Evolutionary conservation across 1,284 basidiomycete species (phyloP), one percentile per base, ranked within the genome.

Genomic region (Porodaedalea pini): DNA sequence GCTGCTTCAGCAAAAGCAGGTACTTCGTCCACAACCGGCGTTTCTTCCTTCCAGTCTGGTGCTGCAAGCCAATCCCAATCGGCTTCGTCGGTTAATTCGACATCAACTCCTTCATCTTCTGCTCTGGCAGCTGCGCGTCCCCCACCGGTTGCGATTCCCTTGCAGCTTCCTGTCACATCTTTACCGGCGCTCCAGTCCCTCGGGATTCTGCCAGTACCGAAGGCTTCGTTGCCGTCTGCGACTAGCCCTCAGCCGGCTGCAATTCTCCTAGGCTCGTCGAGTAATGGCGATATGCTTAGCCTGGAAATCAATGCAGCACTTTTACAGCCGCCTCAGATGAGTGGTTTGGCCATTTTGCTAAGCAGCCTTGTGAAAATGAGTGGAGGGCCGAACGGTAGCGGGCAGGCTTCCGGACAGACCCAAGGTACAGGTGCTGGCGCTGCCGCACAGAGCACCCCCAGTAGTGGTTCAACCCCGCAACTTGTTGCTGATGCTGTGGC

Each of bases 301-400:
- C 71, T 90, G 57, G 88, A 90, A 62, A 86, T 90, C 65, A 89
- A 90, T 61, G 80, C 89, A 23, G 82, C 82, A 13, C 69, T 84
- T 13, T 72, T 90, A 55, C 85, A 88, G 66, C 74, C 80, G 11
- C 73, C 79, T 15, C 88, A 90, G 65, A 85, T 88, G 82, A 86
- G 78, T 64, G 86, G 87, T 10, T 65, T 90, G 61, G 85, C 85
- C 25, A 70, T 86, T 59, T 73, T 90, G 7, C 70, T 90, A 59
- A 88, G 87, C 67, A 82, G 83, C 4, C 69, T 90, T 61, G 83
- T 84, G 15, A 45, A 62, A 36, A 54, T 56, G 49, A 56, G 49
- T 37, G 54, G 54, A n/a, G 53, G 37, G 3, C 13, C 44, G 21
- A 47, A 25, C 21, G 36, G 21, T 6, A 56, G 4, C 45, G 45